These are phyloP conservation scores for Hura crepitans DNA, from an alignment of 441 rosid genomes.

Conservation along the genomic window DNA sequence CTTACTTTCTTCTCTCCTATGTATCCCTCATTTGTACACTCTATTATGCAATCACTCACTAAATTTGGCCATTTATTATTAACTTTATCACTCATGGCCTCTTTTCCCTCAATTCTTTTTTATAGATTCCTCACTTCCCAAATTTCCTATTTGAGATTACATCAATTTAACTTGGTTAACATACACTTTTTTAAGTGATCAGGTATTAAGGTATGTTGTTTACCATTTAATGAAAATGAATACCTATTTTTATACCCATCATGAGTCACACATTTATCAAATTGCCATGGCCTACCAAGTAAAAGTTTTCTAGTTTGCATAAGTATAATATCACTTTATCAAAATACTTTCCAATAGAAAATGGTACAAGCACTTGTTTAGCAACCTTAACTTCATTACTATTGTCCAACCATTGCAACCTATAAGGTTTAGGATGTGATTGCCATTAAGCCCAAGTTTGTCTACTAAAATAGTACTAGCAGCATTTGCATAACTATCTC, in stretches of 20 bases:
- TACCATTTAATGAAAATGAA: background rate
- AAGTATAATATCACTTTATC: too few relatives aligned
- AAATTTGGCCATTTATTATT: background rate
- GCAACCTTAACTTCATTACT: background rate
- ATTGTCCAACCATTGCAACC: background rate
- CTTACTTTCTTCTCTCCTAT: background rate
- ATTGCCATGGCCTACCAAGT: too few relatives aligned
- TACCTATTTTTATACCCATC: background rate
- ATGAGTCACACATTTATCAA: too few relatives aligned
- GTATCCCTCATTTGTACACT: too few relatives aligned
- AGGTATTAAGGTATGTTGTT: background rate
- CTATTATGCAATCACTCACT: background rate
- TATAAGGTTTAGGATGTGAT: background rate
- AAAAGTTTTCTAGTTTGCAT: too few relatives aligned
- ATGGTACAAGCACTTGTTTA: too few relatives aligned
- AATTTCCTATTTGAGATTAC: background rate
- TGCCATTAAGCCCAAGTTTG: background rate
- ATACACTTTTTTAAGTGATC: background rate
- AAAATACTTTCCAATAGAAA: too few relatives aligned
- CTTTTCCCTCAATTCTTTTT: background rate
- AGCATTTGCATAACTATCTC: too few relatives aligned
- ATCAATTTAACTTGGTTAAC: background rate
- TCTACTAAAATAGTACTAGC: background rate
- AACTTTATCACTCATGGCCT: background rate
- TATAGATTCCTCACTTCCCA: background rate